Base-by-base conservation (phyloP, 2,329 filamentous ascomycete species). In the Huntiella savannae region DNA sequence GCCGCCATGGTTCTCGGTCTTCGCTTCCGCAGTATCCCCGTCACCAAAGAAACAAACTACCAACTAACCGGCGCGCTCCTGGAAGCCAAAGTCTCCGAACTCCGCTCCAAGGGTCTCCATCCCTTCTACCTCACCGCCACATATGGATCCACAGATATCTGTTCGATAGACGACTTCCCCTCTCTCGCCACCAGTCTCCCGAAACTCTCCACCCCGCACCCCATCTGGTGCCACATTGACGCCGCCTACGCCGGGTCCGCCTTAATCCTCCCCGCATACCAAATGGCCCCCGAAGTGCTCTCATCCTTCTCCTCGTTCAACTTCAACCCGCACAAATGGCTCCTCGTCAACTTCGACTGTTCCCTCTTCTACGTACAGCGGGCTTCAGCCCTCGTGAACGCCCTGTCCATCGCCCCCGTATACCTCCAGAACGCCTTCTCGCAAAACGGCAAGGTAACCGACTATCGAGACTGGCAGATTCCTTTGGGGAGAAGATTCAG, bases 401-500 rank as follows among this genome's bases (percentile, higher is more conserved):
- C 86, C 0, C 71, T 94, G 37, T 78, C 75, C 57, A 80, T 91
- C 58, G 79, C 79, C 12, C 83, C 83, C 0, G 71, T 79, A 4
- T 95, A 93, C 64, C 74, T 95, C 22, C 62, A 77, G 52, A 95
- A 95, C 62, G 66, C 75, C 3, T 85, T 79, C 63, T 82, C 80
- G 3, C 84, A 91, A 54, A 74, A 71, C 34, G 86, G 85, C 0
- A 70, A 88, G 2, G 88, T 95, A 1, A 94, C 85, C 17, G 88
- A 96, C 62, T 95, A 94, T 66, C 76, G 88, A 40, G 87, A 96
- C 67, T 96, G 88, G 88, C 86, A 94, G 63, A 92, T 96, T 55
- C 86, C 88, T 0, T 76, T 96, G 0, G 88, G 88, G 6, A 71
- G 88, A 2, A 71, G 88, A 12, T 96, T 96, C 70, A 73, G 88